Percentiles rank a stretch among this genome's conserved stretches.
These are phyloP conservation scores for Globisporangium acanthophoron DNA, from an alignment of 352 stramenopile genomes.

Conservation along the genomic window DNA sequence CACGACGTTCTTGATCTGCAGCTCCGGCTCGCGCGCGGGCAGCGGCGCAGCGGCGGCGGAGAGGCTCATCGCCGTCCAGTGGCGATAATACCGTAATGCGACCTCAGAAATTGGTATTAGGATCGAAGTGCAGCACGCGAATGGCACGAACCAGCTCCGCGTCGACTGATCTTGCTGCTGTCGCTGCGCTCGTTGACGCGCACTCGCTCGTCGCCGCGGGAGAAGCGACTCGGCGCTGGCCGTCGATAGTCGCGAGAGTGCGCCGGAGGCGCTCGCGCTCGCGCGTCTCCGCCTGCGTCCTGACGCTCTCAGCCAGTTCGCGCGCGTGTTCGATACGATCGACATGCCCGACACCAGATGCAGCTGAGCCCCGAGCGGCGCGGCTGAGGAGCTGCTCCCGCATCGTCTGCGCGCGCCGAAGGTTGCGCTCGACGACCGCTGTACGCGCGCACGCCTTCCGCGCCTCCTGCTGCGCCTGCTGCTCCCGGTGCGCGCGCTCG, in stretches of 20 bases:
- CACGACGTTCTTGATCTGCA: conserved; percentile 78
- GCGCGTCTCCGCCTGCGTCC: background rate
- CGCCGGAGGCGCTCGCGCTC: background rate
- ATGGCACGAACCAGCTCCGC: conserved; percentile 27
- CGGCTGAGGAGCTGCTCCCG: conserved; percentile 12
- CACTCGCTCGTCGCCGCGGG: background rate
- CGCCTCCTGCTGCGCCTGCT: conserved; percentile 15
- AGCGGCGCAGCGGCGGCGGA: conserved; percentile 3
- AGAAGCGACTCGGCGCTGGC: background rate
- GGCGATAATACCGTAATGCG: background rate
- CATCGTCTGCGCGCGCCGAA: conserved; percentile 32
- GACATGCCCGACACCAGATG: too few species aligned
- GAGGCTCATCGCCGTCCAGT: conserved; percentile 7
- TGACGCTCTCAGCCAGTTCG: background rate
- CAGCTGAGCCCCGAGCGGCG: background rate
- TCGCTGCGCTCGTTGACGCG: too few species aligned
- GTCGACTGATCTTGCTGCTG: conserved; percentile 12
- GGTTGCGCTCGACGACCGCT: conserved; percentile 37
- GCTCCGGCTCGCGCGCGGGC: conserved; percentile 11
- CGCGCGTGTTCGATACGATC: background rate
- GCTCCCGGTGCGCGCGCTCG: conserved; percentile 15
- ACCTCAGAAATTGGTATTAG: background rate
- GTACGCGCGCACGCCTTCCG: conserved; percentile 33
- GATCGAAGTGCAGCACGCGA: conserved; percentile 23
- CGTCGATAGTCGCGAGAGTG: background rate